Base-by-base conservation (phyloP, 352 stramenopile species). In the Blastocystis sp. region DNA sequence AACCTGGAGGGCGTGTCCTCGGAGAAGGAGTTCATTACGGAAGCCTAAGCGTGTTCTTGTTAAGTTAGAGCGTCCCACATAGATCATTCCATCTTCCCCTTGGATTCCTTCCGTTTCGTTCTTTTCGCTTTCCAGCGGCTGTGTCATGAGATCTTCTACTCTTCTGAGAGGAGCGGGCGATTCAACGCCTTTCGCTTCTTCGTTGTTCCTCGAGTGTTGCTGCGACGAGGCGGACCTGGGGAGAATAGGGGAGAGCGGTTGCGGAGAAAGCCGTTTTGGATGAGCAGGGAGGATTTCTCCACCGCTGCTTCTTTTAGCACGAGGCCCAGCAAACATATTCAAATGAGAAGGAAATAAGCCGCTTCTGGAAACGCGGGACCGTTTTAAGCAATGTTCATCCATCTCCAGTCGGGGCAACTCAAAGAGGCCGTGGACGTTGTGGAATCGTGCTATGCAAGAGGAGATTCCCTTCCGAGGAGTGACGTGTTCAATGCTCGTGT, bases 1-100 rank as follows among this genome's bases (percentile, higher is more conserved):
- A 84, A 84, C 45, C 56, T 84, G 34, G 74, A 84, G 43, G 74
- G 74, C 41, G 74, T 84, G 10, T 69, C 74, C 10, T 53, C 38
- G n/a, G 74, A 84, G 34, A 52, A 59, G 11, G 21, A 28, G 40
- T 84, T 84, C 34, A 84, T 52, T 34, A 40, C n/a, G 53, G 71
- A 81, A 64, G n/a, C 17, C 14, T 81, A 59, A n/a, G n/a, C n/a
- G n/a, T n/a, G n/a, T n/a, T 62, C 14, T 64, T 81, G 71, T 81
- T 81, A 66, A 45, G 65, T 81, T 4, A 17, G 23, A 52, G 21
- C n/a, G 4, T 56, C n/a, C n/a, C n/a, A n/a, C n/a, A n/a, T n/a
- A n/a, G n/a, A n/a, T n/a, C n/a, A n/a, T n/a, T n/a, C n/a, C n/a
- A n/a, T n/a, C n/a, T n/a, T n/a, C n/a, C 45, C 4, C 45, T 56